phyloP scores from a whole-genome alignment of 129 eudicot species.

The Artemisia annua region DNA sequence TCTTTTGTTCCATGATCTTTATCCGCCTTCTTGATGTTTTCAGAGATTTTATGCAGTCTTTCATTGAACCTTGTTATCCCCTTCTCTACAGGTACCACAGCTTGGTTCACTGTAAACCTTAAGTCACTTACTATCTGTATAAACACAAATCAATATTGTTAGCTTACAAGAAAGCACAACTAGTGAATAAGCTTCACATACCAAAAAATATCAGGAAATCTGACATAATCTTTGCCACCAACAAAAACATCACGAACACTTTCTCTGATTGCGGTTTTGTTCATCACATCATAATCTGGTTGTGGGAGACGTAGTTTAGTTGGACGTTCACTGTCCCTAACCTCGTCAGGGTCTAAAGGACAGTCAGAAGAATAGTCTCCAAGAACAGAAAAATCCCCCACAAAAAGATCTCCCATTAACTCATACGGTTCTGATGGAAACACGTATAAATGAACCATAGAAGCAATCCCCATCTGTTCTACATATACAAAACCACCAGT shows the following conservation, averaged over 20 bases:
- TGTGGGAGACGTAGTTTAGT: slow-evolving; percentile 88
- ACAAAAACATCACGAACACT: slow-evolving; percentile 88
- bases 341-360: slow-evolving; percentile 92
- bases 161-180: neutral
- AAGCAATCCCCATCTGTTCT: slow-evolving; percentile 99
- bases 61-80: slow-evolving; percentile 77
- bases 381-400: slow-evolving; percentile 73
- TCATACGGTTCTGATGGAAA: slow-evolving; percentile 91
- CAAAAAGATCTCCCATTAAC: slow-evolving; percentile 68
- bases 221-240: slow-evolving; percentile 94
- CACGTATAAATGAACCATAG: slow-evolving; percentile 85
- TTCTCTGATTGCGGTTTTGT: slow-evolving; percentile 77
- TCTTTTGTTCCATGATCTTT: slow-evolving; percentile 67
- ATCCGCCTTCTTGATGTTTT: slow-evolving; percentile 80
- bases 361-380: slow-evolving; percentile 93
- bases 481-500: slow-evolving; percentile 50
- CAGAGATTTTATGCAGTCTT: slow-evolving; percentile 72
- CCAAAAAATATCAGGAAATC: slow-evolving; percentile 23
- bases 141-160: neutral
- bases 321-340: slow-evolving; percentile 93
- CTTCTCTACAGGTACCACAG: slow-evolving; percentile 87
- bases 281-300: slow-evolving; percentile 52
- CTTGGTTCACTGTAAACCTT: slow-evolving; percentile 79
- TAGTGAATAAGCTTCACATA: too few species aligned
- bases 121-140: slow-evolving; percentile 86